Evolutionary conservation across 108 stramenopile species (phyloP), one percentile per base, ranked within the genome.

Genomic region (Phaeodactylum tricornutum): DNA sequence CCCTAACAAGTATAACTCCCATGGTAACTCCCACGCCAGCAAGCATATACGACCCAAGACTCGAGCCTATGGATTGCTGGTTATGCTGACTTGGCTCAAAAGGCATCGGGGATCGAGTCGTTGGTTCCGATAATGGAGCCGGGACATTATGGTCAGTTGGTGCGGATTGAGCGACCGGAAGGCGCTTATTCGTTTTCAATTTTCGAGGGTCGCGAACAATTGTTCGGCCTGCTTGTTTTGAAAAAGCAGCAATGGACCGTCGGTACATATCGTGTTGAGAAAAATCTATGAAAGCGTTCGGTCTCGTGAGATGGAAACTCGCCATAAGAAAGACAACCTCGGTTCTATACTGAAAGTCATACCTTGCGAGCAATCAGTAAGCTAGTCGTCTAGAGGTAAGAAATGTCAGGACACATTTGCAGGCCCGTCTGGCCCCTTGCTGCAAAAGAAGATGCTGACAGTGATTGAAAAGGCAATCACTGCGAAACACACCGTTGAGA

Each of bases 11-110:
- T 43, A 71, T 53, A 23, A 83, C 67, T 12, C 86, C 86, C 0
- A 87, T 8, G 7, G 76, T 62, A 27, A 87, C 67, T 12, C 86
- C 86, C 7, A 64, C 81, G 23, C 86, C 86, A 15, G 79, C 79
- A 17, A 87, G 56, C 44, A 67, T 59, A 40, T 87, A 87, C 0
- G 78, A 80, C 28, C 57, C 86, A 17, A 87, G 44, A 9, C 47
- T 53, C 8, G 75, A 67, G 11, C 77, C 86, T 22, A 81, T 36
- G 7, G 76, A 53, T 53, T 76, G 63, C 35, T 78, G 74, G 59
- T 72, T 73, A 29, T 71, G 58, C 15, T 33, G 29, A 4, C 57
- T 67, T 5, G 79, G 79, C 26, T 43, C 74, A 60, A 77, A 77
- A 4, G 79, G 63, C 24, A 66, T 49, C 14, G 54, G 54, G 7